phyloP scores from a whole-genome alignment of 2,329 filamentous ascomycete genomes.

The Phialophora macrospora region DNA sequence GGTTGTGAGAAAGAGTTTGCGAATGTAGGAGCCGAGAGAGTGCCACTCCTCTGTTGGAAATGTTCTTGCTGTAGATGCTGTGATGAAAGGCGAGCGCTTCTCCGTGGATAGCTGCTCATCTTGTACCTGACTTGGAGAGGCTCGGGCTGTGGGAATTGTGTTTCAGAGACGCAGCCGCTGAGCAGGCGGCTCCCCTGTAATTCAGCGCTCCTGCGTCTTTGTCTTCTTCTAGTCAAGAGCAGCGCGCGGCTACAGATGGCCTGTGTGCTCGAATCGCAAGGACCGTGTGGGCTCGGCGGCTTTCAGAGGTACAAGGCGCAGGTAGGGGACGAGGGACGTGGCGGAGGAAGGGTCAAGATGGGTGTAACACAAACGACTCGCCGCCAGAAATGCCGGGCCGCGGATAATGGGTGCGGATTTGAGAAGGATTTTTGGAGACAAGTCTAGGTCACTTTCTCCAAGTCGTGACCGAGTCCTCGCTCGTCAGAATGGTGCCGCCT shows the following conservation, averaged over 20 bases:
- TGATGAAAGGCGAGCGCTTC: slow-evolving; percentile 36
- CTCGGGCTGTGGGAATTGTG: slow-evolving; percentile 10
- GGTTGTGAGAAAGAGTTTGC: slow-evolving; percentile 32
- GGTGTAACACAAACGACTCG: slow-evolving; percentile 18
- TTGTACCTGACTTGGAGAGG: slow-evolving; percentile 15
- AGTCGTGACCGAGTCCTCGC: slow-evolving; percentile 5
- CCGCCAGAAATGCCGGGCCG: slow-evolving; percentile 25
- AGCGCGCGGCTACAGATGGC: slow-evolving; percentile 16
- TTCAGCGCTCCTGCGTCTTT: neutral
- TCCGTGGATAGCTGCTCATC: slow-evolving; percentile 36
- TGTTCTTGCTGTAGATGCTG: slow-evolving; percentile 31
- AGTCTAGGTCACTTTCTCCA: slow-evolving; percentile 18
- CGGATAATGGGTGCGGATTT: slow-evolving; percentile 11
- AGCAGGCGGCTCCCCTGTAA: slow-evolving; percentile 31
- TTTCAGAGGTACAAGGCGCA: neutral
- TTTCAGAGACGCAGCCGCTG: slow-evolving; percentile 31
- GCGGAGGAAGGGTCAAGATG: slow-evolving; percentile 7
- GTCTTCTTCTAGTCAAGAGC: neutral
- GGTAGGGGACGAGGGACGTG: slow-evolving; percentile 12
- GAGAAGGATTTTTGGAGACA: slow-evolving; percentile 19
- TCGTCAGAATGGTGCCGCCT: slow-evolving; percentile 6
- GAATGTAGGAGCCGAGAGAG: slow-evolving; percentile 28
- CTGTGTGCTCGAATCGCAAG: neutral
- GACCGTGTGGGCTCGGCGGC: neutral
- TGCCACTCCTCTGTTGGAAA: slow-evolving; percentile 25